Percentiles rank a stretch among this genome's conserved stretches.
phyloP scores from a whole-genome alignment of 352 stramenopile species.

The Discostella stelligera region DNA sequence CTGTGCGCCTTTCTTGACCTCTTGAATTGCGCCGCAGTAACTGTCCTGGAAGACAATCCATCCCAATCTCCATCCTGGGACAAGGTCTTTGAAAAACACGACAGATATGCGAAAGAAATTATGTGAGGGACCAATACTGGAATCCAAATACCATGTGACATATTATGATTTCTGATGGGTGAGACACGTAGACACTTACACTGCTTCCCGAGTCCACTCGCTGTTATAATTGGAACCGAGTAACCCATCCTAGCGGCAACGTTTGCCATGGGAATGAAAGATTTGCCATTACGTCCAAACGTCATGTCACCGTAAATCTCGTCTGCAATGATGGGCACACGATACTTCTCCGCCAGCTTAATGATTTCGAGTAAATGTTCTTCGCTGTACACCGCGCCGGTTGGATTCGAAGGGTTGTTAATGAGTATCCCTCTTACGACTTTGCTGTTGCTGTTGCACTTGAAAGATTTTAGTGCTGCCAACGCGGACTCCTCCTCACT shows the following conservation, averaged over 20 bases:
- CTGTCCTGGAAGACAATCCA: conserved; percentile 93
- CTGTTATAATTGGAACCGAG: conserved; percentile 71
- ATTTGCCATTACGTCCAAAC: conserved; percentile 53
- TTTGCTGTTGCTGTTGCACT: conserved; percentile 1
- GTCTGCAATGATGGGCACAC: conserved; percentile 91
- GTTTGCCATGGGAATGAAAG: conserved; percentile 85
- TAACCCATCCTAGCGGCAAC: conserved; percentile 50
- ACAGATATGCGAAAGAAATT: background rate
- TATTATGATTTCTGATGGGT: no score
- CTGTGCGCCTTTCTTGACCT: conserved; percentile 88
- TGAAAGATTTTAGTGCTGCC: background rate
- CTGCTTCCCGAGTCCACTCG: conserved; percentile 89
- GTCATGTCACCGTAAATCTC: conserved; percentile 86
- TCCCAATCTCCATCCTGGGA: conserved; percentile 93
- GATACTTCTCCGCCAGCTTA: conserved; percentile 76
- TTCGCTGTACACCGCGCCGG: conserved; percentile 91
- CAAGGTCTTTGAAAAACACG: conserved; percentile 67
- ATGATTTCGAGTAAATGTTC: conserved; percentile 73
- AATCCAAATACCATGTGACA: background rate
- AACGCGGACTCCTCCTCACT: background rate
- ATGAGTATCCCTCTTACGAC: conserved; percentile 86
- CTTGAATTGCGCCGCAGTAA: conserved; percentile 49
- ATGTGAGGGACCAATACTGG: background rate
- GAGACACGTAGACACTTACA: conserved; percentile 58
- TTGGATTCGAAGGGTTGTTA: conserved; percentile 95